phyloP scores from a whole-genome alignment of 2,329 filamentous ascomycete species.

The Lachnellula willkommii region DNA sequence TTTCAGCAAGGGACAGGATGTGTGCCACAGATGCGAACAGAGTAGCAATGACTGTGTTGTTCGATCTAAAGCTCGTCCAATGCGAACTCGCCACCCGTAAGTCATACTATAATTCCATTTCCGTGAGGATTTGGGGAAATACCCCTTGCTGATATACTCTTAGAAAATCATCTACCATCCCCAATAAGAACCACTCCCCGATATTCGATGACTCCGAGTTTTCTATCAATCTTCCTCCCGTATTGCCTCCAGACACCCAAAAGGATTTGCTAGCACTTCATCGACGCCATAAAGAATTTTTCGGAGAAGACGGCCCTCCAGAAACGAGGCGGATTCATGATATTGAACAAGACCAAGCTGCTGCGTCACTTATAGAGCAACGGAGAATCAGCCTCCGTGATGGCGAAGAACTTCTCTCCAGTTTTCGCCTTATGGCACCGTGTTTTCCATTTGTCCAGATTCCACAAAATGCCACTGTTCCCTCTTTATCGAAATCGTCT shows the following conservation, averaged over 20 bases:
- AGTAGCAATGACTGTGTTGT: slow-evolving; percentile 24
- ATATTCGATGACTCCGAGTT: slow-evolving; percentile 15
- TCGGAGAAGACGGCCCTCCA: slow-evolving; percentile 14
- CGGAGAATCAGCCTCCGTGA: slow-evolving; percentile 21
- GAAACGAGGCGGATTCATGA: background rate
- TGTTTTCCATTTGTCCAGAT: slow-evolving; percentile 29
- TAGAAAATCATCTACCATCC: slow-evolving; percentile 6
- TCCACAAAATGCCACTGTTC: slow-evolving; percentile 19
- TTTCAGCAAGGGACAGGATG: slow-evolving; percentile 14
- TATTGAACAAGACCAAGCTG: background rate
- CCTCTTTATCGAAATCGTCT: slow-evolving; percentile 20
- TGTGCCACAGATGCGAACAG: slow-evolving; percentile 27
- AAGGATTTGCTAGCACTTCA: slow-evolving; percentile 20
- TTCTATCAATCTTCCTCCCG: slow-evolving; percentile 22
- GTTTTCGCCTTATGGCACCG: slow-evolving; percentile 13
- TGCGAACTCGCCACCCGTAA: slow-evolving; percentile 20
- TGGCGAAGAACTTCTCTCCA: slow-evolving; percentile 21
- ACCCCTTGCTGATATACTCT: background rate
- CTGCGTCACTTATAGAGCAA: slow-evolving; percentile 12
- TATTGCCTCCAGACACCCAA: slow-evolving; percentile 15
- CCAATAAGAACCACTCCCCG: slow-evolving; percentile 2
- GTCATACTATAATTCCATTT: background rate
- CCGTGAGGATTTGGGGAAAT: background rate
- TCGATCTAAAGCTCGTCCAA: slow-evolving; percentile 26
- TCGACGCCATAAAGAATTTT: slow-evolving; percentile 21